A percentile compares a stretch with the other conserved stretches of the same genome.
These are phyloP conservation scores for Chytriomyces sp. DNA, from an alignment of 192 early-diverging fungal species.

Conservation along the genomic window DNA sequence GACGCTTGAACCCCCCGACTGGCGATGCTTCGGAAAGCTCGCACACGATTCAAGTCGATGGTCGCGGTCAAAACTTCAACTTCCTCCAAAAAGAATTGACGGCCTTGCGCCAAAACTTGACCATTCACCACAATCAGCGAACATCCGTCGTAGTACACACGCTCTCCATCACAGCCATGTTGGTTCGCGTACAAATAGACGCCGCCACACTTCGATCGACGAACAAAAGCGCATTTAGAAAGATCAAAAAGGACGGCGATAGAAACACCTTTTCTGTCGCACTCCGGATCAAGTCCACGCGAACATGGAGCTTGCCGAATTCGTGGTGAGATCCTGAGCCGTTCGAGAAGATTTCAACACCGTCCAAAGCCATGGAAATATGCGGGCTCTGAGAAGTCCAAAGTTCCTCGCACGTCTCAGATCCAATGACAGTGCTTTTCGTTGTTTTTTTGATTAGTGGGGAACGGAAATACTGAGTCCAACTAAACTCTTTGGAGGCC, in stretches of 20 bases:
- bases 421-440: conserved; percentile 76
- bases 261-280: conserved; percentile 80
- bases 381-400: conserved; percentile 96
- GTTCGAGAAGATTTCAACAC: conserved; percentile 96
- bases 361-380: conserved; percentile 88
- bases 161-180: conserved; percentile 96
- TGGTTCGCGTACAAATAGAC: conserved; percentile 97
- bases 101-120: conserved; percentile 80
- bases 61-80: conserved; percentile 94
- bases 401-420: conserved; percentile 96
- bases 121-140: conserved; percentile 91
- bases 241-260: neutral
- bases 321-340: conserved; percentile 97
- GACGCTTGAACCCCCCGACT: conserved; percentile 83
- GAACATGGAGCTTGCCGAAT: conserved; percentile 83
- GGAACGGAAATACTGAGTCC: neutral
- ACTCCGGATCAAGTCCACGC: conserved; percentile 85
- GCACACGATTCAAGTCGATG: conserved; percentile 86
- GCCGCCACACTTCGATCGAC: conserved; percentile 73
- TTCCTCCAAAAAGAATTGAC: conserved; percentile 91
- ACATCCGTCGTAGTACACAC: conserved; percentile 96
- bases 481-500: conserved; percentile 65
- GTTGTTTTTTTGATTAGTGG: neutral
- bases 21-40: conserved; percentile 71
- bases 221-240: neutral